Percentiles rank a stretch among this genome's conserved stretches.
These are phyloP conservation scores for Fusarium guadeloupense DNA, from an alignment of 2,329 filamentous ascomycete genomes.

Conservation along the genomic window DNA sequence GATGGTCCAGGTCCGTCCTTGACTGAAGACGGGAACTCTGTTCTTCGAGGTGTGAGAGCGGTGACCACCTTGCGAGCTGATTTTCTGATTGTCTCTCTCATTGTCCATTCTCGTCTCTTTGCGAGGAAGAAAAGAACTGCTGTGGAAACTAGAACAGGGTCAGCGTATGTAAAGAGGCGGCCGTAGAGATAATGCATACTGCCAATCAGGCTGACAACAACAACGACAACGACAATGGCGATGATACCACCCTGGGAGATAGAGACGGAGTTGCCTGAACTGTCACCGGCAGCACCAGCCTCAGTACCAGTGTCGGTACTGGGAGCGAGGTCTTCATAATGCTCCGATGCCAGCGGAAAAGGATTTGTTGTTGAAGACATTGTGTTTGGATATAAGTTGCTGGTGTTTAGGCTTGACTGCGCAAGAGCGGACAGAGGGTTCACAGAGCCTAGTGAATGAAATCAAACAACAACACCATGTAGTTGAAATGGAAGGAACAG, in stretches of 20 bases:
- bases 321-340: conserved; percentile 50
- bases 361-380: conserved; percentile 53
- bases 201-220: conserved; percentile 72
- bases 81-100: conserved; percentile 75
- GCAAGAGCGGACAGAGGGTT: conserved; percentile 16
- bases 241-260: conserved; percentile 76
- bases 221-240: conserved; percentile 78
- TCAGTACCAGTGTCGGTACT: conserved; percentile 57
- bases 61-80: conserved; percentile 71
- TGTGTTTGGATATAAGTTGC: conserved; percentile 15
- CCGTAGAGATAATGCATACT: conserved; percentile 59
- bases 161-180: conserved; percentile 6
- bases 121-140: conserved; percentile 79
- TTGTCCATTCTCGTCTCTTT: conserved; percentile 86
- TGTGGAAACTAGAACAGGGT: conserved; percentile 61
- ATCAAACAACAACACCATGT: conserved; percentile 18
- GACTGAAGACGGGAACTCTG: conserved; percentile 68
- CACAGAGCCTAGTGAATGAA: conserved; percentile 32
- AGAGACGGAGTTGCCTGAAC: conserved; percentile 63
- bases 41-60: conserved; percentile 68
- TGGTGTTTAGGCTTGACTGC: conserved; percentile 9
- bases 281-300: conserved; percentile 72
- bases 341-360: conserved; percentile 57
- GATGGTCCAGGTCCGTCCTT: conserved; percentile 52
- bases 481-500: conserved; percentile 2